phyloP scores from a whole-genome alignment of 306 rosid species.

The Amphicarpaea edgeworthii region DNA sequence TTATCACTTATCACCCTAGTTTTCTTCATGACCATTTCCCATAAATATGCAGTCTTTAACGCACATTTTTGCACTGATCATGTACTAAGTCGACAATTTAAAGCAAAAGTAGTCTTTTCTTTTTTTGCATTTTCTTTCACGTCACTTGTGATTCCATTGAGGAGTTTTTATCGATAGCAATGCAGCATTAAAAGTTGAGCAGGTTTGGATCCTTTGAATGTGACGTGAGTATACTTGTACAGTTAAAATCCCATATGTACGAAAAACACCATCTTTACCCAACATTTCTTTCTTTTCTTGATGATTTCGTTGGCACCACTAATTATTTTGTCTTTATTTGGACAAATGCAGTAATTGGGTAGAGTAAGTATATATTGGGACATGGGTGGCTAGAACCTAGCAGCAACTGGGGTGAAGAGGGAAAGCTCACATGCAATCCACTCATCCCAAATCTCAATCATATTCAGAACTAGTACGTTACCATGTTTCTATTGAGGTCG shows the following conservation, averaged over 20 bases:
- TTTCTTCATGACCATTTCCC: neutral
- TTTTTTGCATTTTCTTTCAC: no score
- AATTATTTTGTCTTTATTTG: neutral
- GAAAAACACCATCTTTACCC: no score
- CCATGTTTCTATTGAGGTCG: neutral
- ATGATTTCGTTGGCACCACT: neutral
- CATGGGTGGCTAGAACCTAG: neutral
- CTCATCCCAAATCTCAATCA: no score
- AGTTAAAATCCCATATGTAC: no score
- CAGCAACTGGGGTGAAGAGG: neutral
- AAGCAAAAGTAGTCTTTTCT: neutral
- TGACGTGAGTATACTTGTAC: no score
- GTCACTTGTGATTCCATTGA: neutral
- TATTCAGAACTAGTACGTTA: no score
- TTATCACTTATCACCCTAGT: neutral
- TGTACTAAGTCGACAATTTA: neutral
- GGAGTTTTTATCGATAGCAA: no score
- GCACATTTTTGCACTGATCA: slow-evolving; percentile 29
- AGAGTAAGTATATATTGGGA: neutral
- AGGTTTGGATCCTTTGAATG: no score
- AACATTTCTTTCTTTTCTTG: no score
- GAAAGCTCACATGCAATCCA: neutral
- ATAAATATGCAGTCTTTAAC: neutral
- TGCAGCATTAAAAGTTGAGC: no score
- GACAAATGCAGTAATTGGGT: neutral